Conservation (phyloP, 164 flowering plant genomes). For the Aristolochia fimbriata region DNA sequence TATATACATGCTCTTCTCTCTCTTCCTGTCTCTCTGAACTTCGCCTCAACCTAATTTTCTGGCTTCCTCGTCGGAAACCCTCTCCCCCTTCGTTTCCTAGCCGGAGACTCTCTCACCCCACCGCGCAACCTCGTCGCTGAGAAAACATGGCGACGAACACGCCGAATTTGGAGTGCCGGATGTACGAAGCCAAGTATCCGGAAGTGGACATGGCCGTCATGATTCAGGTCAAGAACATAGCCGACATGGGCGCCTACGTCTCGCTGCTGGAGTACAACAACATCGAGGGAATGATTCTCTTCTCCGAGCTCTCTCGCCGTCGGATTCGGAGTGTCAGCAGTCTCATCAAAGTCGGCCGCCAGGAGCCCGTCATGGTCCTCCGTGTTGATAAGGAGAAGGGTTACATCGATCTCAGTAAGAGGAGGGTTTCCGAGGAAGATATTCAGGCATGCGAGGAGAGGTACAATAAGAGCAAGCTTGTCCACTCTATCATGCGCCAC, state of each 20-base stretch:
- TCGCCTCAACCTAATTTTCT: no score
- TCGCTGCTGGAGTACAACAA: constrained; percentile 90
- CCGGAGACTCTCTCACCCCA: neutral
- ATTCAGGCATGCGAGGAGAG: constrained; percentile 80
- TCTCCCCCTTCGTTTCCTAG: neutral
- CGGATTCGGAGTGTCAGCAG: constrained; percentile 86
- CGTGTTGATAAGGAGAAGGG: constrained; percentile 89
- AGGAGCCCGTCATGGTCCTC: constrained; percentile 91
- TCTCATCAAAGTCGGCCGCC: constrained; percentile 79
- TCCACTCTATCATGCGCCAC: constrained; percentile 92
- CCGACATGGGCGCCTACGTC: constrained; percentile 92
- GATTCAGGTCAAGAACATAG: constrained; percentile 92
- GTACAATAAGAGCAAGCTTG: constrained; percentile 92
- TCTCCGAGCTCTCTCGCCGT: constrained; percentile 93
- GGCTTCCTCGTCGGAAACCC: neutral
- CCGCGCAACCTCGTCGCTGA: neutral
- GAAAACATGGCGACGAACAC: constrained; percentile 36
- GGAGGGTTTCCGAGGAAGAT: constrained; percentile 86
- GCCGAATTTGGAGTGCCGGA: constrained; percentile 82
- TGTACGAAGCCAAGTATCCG: constrained; percentile 87
- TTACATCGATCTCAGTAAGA: constrained; percentile 80
- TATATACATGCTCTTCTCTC: no score
- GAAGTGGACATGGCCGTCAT: constrained; percentile 93
- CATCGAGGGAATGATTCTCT: constrained; percentile 91
- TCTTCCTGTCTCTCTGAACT: no score